Percentiles rank a stretch among this genome's conserved stretches.
phyloP scores from a whole-genome alignment of 2,329 filamentous ascomycete species.

The Bipolaris bicolor region DNA sequence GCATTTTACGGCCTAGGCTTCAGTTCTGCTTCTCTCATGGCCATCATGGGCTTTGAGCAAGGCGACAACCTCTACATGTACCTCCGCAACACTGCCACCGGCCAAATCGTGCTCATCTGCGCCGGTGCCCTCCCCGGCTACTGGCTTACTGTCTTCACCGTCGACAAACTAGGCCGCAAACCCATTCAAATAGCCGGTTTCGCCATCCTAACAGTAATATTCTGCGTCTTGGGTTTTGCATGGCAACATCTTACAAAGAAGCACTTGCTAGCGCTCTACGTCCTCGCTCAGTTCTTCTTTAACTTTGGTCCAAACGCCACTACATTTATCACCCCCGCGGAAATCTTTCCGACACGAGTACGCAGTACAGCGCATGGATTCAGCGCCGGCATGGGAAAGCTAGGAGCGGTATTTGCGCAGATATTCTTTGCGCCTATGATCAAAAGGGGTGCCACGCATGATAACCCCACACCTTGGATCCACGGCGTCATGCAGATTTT shows the following conservation, averaged over 20 bases:
- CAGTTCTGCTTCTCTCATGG: constrained; percentile 76
- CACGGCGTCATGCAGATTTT: constrained; percentile 79
- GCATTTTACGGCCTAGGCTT: constrained; percentile 66
- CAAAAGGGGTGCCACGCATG: constrained; percentile 60
- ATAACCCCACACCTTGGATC: constrained; percentile 67
- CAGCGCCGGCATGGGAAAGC: constrained; percentile 56
- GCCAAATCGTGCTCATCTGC: constrained; percentile 78
- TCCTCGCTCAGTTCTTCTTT: constrained; percentile 60
- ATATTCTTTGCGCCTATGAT: constrained; percentile 58
- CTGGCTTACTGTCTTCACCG: constrained; percentile 77
- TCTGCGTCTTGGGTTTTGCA: constrained; percentile 58
- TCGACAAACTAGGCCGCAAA: constrained; percentile 78
- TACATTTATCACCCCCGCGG: constrained; percentile 60
- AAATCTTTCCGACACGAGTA: constrained; percentile 59
- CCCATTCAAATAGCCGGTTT: constrained; percentile 71
- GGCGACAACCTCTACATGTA: constrained; percentile 70
- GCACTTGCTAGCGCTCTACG: constrained; percentile 55
- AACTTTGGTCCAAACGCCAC: constrained; percentile 61
- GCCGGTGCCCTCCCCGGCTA: constrained; percentile 82
- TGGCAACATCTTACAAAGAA: constrained; percentile 53
- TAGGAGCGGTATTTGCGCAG: constrained; percentile 59
- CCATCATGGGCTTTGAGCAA: constrained; percentile 72
- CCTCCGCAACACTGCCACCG: constrained; percentile 76
- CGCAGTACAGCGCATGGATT: constrained; percentile 57
- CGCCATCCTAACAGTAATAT: constrained; percentile 55